phyloP scores from a whole-genome alignment of 140 eudicot genomes.

The Anethum foeniculum region DNA sequence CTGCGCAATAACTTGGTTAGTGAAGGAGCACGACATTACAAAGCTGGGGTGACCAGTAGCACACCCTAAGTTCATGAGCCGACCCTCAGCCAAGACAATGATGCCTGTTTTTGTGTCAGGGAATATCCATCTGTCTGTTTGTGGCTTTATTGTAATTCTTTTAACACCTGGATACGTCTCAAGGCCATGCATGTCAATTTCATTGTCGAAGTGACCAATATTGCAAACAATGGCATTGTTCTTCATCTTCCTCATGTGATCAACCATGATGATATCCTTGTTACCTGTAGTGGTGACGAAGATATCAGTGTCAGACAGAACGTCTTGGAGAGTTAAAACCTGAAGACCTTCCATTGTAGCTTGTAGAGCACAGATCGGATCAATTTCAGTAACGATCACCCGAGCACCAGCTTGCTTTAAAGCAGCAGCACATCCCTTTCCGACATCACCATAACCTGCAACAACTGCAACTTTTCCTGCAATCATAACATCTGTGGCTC shows the following conservation, averaged over 20 bases:
- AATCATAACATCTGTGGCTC: slow-evolving; percentile 48
- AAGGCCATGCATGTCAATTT: slow-evolving; percentile 60
- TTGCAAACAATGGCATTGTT: slow-evolving; percentile 89
- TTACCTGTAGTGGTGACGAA: slow-evolving; percentile 88
- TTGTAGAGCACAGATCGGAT: slow-evolving; percentile 83
- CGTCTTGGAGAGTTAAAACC: slow-evolving; percentile 57
- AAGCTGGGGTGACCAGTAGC: slow-evolving; percentile 92
- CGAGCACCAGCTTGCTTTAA: slow-evolving; percentile 44
- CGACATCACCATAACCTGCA: slow-evolving; percentile 83
- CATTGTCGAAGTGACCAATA: slow-evolving; percentile 74
- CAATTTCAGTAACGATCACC: slow-evolving; percentile 53
- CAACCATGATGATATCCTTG: slow-evolving; percentile 90
- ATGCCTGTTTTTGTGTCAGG: slow-evolving; percentile 61
- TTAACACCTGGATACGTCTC: slow-evolving; percentile 58
- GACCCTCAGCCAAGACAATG: slow-evolving; percentile 71
- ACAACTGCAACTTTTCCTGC: slow-evolving; percentile 66
- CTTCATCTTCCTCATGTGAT: slow-evolving; percentile 86
- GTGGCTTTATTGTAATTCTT: slow-evolving; percentile 73
- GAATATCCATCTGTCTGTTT: slow-evolving; percentile 78
- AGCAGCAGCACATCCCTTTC: slow-evolving; percentile 89
- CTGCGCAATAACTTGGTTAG: slow-evolving; percentile 86
- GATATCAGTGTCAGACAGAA: slow-evolving; percentile 66
- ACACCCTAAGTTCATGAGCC: slow-evolving; percentile 88
- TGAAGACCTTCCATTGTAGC: slow-evolving; percentile 84
- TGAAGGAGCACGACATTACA: slow-evolving; percentile 88